phyloP scores from a whole-genome alignment of 495 filamentous ascomycete species.

The Podospora fimiseda region DNA sequence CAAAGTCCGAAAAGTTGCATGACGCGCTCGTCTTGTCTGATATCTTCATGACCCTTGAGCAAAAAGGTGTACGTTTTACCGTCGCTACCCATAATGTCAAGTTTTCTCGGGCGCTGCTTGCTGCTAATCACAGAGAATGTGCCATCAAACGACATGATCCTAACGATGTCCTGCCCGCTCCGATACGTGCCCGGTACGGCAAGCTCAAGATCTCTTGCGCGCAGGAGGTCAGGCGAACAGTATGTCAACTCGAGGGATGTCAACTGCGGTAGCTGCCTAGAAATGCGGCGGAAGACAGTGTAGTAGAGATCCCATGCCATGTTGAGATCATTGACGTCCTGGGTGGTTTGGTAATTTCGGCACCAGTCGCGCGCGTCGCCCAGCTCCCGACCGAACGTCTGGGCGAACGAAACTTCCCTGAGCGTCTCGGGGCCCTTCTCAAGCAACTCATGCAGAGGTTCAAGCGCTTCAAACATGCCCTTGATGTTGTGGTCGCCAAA shows the following conservation, averaged over 20 bases:
- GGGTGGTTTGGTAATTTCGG: constrained; percentile 75
- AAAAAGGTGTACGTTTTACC: constrained; percentile 77
- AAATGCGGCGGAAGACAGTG: constrained; percentile 91
- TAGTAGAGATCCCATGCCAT: constrained; percentile 99
- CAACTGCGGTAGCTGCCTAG: constrained; percentile 84
- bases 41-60: constrained; percentile 97
- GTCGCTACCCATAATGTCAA: constrained; percentile 83
- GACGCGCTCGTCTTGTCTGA: constrained; percentile 94
- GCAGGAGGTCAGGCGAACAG: constrained; percentile 85
- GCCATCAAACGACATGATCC: constrained; percentile 82
- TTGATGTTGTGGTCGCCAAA: constrained; percentile 96
- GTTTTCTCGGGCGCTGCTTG: constrained; percentile 88
- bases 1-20: constrained; percentile 98
- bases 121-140: constrained; percentile 90
- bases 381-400: constrained; percentile 91
- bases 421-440: constrained; percentile 86
- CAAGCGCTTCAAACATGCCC: constrained; percentile 89
- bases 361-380: constrained; percentile 94
- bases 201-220: constrained; percentile 75
- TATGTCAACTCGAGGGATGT: constrained; percentile 92
- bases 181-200: constrained; percentile 92
- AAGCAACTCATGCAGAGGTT: constrained; percentile 84
- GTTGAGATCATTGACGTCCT: constrained; percentile 89
- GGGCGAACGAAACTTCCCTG: constrained; percentile 93
- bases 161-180: constrained; percentile 76